Base-by-base conservation (phyloP, 2,329 filamentous ascomycete species). In the Monosporascus cannonballus region DNA sequence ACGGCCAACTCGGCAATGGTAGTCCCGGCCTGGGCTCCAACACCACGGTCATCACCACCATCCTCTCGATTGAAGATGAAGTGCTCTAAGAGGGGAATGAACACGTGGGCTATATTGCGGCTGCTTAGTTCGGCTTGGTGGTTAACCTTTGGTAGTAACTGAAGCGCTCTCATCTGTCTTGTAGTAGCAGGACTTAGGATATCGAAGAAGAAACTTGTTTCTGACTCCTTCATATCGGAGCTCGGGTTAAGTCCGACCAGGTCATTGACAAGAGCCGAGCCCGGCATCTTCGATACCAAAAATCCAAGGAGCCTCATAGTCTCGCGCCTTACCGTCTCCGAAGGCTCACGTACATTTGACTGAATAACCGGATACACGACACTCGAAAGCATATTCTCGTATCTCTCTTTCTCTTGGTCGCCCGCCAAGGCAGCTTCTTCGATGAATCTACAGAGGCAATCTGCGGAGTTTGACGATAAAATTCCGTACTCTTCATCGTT, bases 1-100 rank as follows among this genome's bases (percentile, higher is more conserved):
- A 82, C 78, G 4, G 88, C 84, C 52, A 99, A 71, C 25, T 80
- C 77, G 2, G 89, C 86, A 54, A 99, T 86, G 0, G 91, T 87
- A 9, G 79, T 82, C n/a, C 91, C 87, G 5, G 93, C 86, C 68
- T 96, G 90, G 17, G 91, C 90, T 48, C 90, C 86, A 50, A 97
- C 77, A 48, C 91, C 93, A 60, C 95, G 88, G 37, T 90, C 91
- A 66, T 96, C 90, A 22, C 69, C 76, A 8, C 79, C 77, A 47
- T 90, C 88, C 4, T 81, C 83, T 54, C 87, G 84, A 54, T 91
- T 87, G 65, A 96, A 93, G 24, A 96, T 86, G 65, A 96, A 97
- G 66, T 96, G 92, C 66, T 99, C 94, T 9, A 97, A 77, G 20
- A 99, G 76, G 1, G 94, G 95, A 41, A 99, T 82, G 65, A 97